These are phyloP conservation scores for Cryptococcus wingfieldii DNA, from an alignment of 1,284 basidiomycete species.

Conservation along the genomic window DNA sequence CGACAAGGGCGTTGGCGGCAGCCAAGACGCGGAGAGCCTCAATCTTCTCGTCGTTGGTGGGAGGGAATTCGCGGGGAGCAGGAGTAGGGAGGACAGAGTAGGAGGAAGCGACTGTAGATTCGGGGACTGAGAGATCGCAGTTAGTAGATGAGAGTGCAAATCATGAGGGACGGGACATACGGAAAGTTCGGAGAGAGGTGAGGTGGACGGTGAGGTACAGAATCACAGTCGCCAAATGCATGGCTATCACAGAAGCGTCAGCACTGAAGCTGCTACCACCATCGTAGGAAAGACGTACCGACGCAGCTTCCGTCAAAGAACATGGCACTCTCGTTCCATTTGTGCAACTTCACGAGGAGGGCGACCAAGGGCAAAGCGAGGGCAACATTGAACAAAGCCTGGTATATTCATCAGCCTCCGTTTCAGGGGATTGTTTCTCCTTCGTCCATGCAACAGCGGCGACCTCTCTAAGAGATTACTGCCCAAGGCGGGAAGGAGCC, in stretches of 20 bases:
- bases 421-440: background rate
- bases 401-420: slow-evolving; percentile 9
- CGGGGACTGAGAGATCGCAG: slow-evolving; percentile 26
- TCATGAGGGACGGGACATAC: slow-evolving; percentile 22
- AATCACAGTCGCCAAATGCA: slow-evolving; percentile 67
- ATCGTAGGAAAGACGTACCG: slow-evolving; percentile 53
- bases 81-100: slow-evolving; percentile 46
- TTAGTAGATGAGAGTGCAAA: background rate
- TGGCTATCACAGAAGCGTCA: slow-evolving; percentile 52
- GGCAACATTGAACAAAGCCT: slow-evolving; percentile 79
- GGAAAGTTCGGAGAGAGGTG: slow-evolving; percentile 63
- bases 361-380: slow-evolving; percentile 69
- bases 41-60: slow-evolving; percentile 62
- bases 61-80: slow-evolving; percentile 55
- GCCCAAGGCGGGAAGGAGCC: background rate
- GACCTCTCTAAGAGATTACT: background rate
- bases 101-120: slow-evolving; percentile 32
- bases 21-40: slow-evolving; percentile 74
- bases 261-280: background rate
- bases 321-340: slow-evolving; percentile 83
- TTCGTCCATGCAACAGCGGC: background rate
- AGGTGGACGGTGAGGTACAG: slow-evolving; percentile 77
- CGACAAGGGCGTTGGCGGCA: slow-evolving; percentile 78
- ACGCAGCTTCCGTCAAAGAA: slow-evolving; percentile 84
- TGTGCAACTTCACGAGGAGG: slow-evolving; percentile 69